Base-by-base conservation (phyloP, 2,329 filamentous ascomycete species). In the Aspergillus sp. region DNA sequence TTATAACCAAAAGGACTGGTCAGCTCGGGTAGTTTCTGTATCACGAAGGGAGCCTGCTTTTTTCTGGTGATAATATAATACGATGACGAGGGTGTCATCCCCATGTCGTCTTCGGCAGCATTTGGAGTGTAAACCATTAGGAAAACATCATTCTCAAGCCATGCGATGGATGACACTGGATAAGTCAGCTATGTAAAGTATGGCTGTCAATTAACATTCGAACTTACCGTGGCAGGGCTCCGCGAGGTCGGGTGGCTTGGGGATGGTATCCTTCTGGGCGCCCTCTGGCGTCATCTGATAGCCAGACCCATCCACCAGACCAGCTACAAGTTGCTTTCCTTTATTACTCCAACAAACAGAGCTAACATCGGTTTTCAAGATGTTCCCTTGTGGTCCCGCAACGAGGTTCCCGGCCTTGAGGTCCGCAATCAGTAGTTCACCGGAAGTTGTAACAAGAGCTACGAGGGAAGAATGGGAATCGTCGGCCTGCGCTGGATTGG, bases 311-410 rank as follows among this genome's bases (percentile, higher is more conserved):
- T 97, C 86, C 6, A 82, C 86, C 65, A 95, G 80, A 15, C 96
- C 95, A 64, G 91, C 93, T 45, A 96, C 88, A 44, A 99, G 80
- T 71, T 98, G 93, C 73, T 96, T 99, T 47, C 95, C 95, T 71
- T 88, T 91, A 60, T 86, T 89, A 73, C 95, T 99, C 95, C 96
- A 99, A 56, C 90, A 88, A 6, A 91, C 84, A 68, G 90, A 95
- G 70, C 88, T 92, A 27, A 96, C 93, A 48, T 89, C 87, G 27
- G 84, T 80, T 68, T 88, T 90, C 62, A 96, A 79, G 1, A 87
- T 78, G 67, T 79, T 82, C 35, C 90, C 90, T 62, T 85, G 86
- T 19, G 80, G 67, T 1, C 84, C 84, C 35, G 79, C 77, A 8
- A 83, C 71, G 45, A 91, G 81, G 41, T 77, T 80, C 49, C 83